Evolutionary conservation across 2,329 filamentous ascomycete genomes (phyloP), one percentile per base, ranked within the genome.

Genomic region (Thelonectria discophora): DNA sequence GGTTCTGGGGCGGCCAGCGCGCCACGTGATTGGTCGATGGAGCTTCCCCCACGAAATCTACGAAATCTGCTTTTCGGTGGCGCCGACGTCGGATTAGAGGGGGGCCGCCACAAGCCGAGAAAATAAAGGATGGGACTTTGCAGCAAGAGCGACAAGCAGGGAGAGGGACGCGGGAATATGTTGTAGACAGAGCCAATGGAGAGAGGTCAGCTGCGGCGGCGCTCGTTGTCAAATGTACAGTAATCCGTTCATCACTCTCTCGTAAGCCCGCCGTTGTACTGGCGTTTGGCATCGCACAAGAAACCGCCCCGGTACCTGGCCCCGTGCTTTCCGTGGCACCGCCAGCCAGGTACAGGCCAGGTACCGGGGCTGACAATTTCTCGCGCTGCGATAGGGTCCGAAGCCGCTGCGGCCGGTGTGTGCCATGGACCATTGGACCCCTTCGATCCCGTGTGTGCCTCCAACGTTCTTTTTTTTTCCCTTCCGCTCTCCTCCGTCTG

Each of bases 351-450:
- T 27, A 47, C 18, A 17, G 15, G 42, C 39, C 13, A 54, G 32
- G 45, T 47, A 47, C 18, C 21, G 5, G n/a, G 43, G 69, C 69
- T 72, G 64, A 71, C 68, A 66, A 72, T 72, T 71, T 68, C 65
- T 70, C 48, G 61, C 57, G 59, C 62, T 68, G 58, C 64, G 56
- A 71, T 71, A 71, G 67, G 69, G 70, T 70, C 67, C 69, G 69
- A 70, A 72, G 69, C 69, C 69, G 69, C 66, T 63, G 66, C 62
- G 40, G 43, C 54, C 37, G 54, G 24, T 40, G 53, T 17, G 24
- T n/a, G 32, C 12, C 45, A 5, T 27, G 21, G 24, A 5, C 46
- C 21, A 48, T 9, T 34, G 55, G 65, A 64, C 65, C 64, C 60
- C 68, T 67, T 63, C 57, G n/a, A 62, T 65, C 39, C 18, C 39